phyloP scores from a whole-genome alignment of 1,139 yeast genomes.

The Magnusiomyces ingens region DNA sequence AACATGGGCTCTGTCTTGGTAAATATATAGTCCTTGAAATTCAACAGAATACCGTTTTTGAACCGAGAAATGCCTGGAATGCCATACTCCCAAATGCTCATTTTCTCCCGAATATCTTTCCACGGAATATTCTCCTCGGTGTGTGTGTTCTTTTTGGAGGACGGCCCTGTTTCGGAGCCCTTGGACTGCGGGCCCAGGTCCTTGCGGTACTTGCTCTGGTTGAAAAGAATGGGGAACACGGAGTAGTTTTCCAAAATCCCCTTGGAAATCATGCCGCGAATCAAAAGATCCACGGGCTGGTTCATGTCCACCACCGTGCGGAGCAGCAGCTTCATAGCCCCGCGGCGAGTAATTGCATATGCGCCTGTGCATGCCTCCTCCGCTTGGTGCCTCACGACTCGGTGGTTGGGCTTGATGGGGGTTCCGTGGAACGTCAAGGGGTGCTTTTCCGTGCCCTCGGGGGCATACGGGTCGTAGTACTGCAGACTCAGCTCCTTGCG shows the following conservation, averaged over 20 bases:
- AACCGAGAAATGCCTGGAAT: too few species aligned
- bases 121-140: neutral
- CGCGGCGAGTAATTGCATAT: slow-evolving; percentile 5
- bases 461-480: slow-evolving; percentile 5
- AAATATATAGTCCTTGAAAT: too few species aligned
- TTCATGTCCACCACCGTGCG: slow-evolving; percentile 2
- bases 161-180: neutral
- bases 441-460: neutral
- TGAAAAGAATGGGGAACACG: slow-evolving; percentile 1
- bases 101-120: too few species aligned
- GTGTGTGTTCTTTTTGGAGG: neutral
- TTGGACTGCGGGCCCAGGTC: slow-evolving; percentile 3
- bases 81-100: too few species aligned
- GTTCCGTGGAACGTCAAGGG: neutral
- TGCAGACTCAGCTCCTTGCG: neutral
- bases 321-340: slow-evolving; percentile 6
- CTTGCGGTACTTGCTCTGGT: slow-evolving; percentile 1
- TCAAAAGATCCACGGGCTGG: slow-evolving; percentile 2
- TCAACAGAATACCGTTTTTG: too few species aligned
- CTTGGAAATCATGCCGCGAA: neutral
- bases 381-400: slow-evolving; percentile 1
- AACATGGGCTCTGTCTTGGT: too few species aligned
- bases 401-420: neutral
- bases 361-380: slow-evolving; percentile 6
- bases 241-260: neutral